Conservation (phyloP, 2,329 filamentous ascomycete genomes). For the Cercospora zeina region DNA sequence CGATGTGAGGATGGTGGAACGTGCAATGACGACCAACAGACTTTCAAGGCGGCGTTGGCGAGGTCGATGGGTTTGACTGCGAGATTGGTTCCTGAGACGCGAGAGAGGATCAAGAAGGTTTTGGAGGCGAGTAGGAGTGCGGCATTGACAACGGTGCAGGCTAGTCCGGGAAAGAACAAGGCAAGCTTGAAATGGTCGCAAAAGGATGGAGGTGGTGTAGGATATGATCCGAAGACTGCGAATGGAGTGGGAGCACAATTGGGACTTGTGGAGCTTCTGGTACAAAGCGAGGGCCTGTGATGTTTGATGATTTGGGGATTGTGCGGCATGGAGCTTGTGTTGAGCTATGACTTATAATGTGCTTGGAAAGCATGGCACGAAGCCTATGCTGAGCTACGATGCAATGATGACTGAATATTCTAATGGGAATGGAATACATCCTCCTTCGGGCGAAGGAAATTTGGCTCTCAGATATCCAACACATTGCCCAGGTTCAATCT, state of each 20-base stretch:
- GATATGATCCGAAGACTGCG: background rate
- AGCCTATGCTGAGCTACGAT: too few species aligned
- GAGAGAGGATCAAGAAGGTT: constrained; percentile 16
- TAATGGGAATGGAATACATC: too few species aligned
- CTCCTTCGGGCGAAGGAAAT: too few species aligned
- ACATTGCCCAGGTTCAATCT: too few species aligned
- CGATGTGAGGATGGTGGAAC: constrained; percentile 45
- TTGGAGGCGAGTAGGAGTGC: constrained; percentile 50
- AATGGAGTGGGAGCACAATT: constrained; percentile 6
- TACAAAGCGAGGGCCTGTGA: constrained; percentile 1
- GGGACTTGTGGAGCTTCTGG: constrained; percentile 7
- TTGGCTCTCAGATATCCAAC: too few species aligned
- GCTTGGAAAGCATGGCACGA: too few species aligned
- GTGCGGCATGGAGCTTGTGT: background rate
- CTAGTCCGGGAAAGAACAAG: background rate
- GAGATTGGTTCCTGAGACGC: constrained; percentile 6
- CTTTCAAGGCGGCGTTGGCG: constrained; percentile 48
- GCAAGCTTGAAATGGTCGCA: constrained; percentile 4
- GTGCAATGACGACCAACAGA: constrained; percentile 50
- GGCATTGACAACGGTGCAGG: constrained; percentile 38
- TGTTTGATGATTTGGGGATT: background rate
- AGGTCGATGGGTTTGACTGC: constrained; percentile 50
- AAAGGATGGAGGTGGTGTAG: background rate
- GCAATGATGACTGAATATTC: too few species aligned
- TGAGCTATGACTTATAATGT: too few species aligned